A percentile compares a stretch with the other conserved stretches of the same genome.
phyloP scores from a whole-genome alignment of 352 stramenopile species.

The Peronosclerospora sorghi region DNA sequence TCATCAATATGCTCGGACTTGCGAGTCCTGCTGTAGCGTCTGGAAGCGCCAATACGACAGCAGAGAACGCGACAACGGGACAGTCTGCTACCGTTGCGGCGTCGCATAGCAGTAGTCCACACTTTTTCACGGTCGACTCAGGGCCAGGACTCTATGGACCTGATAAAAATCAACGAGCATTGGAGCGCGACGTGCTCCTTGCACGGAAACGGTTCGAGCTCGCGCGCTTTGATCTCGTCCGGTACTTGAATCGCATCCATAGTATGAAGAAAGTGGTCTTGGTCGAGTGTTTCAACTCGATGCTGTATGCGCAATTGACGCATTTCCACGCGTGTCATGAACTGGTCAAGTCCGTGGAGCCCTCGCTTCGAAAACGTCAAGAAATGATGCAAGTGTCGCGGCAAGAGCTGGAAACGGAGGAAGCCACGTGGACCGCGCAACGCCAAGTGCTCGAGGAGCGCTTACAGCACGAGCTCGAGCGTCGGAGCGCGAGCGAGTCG shows the following conservation, averaged over 20 bases:
- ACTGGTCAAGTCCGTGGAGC: conserved; percentile 67
- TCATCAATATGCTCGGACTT: conserved; percentile 10
- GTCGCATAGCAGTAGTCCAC: too few relatives aligned
- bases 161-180: conserved; percentile 30
- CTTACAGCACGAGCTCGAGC: conserved; percentile 17
- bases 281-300: conserved; percentile 79
- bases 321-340: conserved; percentile 79
- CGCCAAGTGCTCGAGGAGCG: conserved; percentile 47
- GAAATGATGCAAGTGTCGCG: conserved; percentile 52
- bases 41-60: conserved; percentile 5
- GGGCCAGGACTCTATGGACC: conserved; percentile 4
- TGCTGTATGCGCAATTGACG: conserved; percentile 62
- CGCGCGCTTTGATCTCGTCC: conserved; percentile 75
- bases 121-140: conserved; percentile 3
- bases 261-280: conserved; percentile 80
- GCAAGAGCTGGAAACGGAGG: conserved; percentile 61
- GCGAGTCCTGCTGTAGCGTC: conserved; percentile 15
- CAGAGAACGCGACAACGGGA: conserved; percentile 8
- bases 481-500: not conserved
- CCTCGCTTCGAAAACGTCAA: conserved; percentile 51
- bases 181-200: conserved; percentile 60
- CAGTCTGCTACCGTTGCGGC: conserved; percentile 10
- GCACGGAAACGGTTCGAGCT: conserved; percentile 65
- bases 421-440: conserved; percentile 64
- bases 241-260: conserved; percentile 73